phyloP scores from a whole-genome alignment of 352 stramenopile species.

The Phytophthora litchii region DNA sequence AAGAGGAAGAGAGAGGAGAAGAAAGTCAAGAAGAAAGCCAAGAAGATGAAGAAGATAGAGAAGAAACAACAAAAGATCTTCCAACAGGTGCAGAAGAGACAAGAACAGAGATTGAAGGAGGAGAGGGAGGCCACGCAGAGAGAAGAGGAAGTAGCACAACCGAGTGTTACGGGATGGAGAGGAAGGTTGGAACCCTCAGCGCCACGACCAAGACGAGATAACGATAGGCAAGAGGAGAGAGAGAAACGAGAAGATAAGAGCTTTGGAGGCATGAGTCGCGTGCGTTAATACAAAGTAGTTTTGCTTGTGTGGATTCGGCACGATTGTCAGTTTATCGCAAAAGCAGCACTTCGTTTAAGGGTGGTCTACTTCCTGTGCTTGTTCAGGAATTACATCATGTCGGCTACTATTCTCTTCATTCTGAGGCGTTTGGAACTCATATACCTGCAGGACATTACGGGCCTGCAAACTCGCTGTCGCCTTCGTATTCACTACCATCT shows the following conservation, averaged over 20 bases:
- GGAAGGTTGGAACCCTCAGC: conserved; percentile 60
- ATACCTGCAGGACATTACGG: conserved; percentile 49
- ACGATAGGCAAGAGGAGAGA: conserved; percentile 12
- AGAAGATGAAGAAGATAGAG: conserved; percentile 59
- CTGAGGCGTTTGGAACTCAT: conserved; percentile 44
- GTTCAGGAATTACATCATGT: background rate
- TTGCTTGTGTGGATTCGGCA: too few species aligned
- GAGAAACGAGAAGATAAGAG: conserved; percentile 39
- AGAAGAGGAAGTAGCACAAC: conserved; percentile 9
- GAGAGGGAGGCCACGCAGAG: conserved; percentile 24
- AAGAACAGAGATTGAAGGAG: conserved; percentile 40
- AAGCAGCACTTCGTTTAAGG: background rate
- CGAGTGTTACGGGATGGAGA: conserved; percentile 71
- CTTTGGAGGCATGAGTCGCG: conserved; percentile 64
- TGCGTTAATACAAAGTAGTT: conserved; percentile 38
- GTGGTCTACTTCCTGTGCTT: background rate
- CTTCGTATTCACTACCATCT: conserved; percentile 1
- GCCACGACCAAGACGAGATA: conserved; percentile 17
- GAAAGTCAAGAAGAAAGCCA: conserved; percentile 52
- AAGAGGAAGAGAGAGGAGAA: conserved; percentile 65
- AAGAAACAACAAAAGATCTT: conserved; percentile 58
- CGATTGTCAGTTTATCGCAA: background rate
- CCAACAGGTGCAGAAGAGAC: conserved; percentile 49
- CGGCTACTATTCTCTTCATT: conserved; percentile 1
- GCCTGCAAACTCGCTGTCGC: background rate